Evolutionary conservation across 768 basidiomycete genomes (phyloP), one percentile per base, ranked within the genome.

Genomic region (Panaeolus cyanescens): DNA sequence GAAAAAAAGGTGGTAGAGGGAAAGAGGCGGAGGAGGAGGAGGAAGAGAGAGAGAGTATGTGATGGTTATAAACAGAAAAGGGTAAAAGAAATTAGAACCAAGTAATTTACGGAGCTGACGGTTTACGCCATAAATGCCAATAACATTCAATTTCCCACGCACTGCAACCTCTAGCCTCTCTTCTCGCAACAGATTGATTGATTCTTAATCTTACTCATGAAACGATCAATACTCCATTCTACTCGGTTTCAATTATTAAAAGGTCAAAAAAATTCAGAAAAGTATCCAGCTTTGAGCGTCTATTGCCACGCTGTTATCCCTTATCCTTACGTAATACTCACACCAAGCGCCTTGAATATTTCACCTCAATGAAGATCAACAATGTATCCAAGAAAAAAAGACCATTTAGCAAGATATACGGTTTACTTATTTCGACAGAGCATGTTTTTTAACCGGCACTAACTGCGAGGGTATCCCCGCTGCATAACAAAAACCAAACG

Each of bases 1-100:
- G 63, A 60, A 53, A 62, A 62, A 59, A 63, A 63, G 62, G 60
- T 61, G 65, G 62, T 55, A 58, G 63, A 45, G n/a, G n/a, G 59
- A 58, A 55, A 58, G 36, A 55, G 37, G 39, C 58, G 42, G 55
- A 40, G 56, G 54, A 45, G 59, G 64, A 25, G 55, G 62, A 65
- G 56, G 55, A 42, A 56, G 34, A 39, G 32, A 19, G 59, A 56
- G 54, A 40, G 59, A 54, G 19, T 55, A 50, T 28, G 28, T 34
- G 36, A 45, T 56, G 45, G 45, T 50, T 50, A 12, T 33, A 60
- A 60, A 59, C 59, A 54, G 55, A 53, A 54, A 59, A 55, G 59
- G 60, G 25, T n/a, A 59, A 54, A 34, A 55, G 50, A 54, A 37
- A 50, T 61, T 55, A 64, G 60, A 60, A 59, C 62, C 32, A n/a